Evolutionary conservation across 345 rosid species (phyloP).

Genomic region (Chamaenerion angustifolium): DNA sequence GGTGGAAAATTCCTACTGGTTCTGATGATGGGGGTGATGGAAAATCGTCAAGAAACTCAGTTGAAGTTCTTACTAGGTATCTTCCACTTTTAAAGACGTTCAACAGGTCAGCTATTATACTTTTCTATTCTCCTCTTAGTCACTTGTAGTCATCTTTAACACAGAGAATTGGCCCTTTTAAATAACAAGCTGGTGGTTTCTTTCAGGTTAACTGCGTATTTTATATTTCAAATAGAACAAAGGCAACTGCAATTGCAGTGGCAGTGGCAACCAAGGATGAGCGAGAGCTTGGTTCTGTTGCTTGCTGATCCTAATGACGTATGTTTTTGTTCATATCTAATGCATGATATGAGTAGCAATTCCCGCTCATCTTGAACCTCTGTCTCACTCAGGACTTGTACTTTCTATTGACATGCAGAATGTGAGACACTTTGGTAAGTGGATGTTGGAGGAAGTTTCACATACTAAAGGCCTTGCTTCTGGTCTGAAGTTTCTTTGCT

Average conservation of each 20-base stretch:
- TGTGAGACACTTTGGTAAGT: conserved; percentile 75
- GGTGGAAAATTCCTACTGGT: conserved; percentile 88
- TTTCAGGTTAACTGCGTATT: conserved; percentile 66
- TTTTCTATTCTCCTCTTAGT: not conserved
- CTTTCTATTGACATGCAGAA: conserved; percentile 33
- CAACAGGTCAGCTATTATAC: conserved; percentile 41
- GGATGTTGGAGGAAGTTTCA: conserved; percentile 80
- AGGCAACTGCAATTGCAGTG: conserved; percentile 61
- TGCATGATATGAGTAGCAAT: not conserved
- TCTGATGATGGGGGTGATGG: conserved; percentile 84
- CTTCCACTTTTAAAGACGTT: conserved; percentile 55
- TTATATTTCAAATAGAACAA: conserved; percentile 51
- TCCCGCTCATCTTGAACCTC: not conserved
- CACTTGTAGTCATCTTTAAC: not conserved
- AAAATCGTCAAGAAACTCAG: conserved; percentile 66
- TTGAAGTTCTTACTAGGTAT: conserved; percentile 57
- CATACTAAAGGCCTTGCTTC: conserved; percentile 61
- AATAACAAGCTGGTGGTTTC: conserved; percentile 2
- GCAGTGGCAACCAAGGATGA: conserved; percentile 91
- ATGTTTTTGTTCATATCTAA: conserved; percentile 9
- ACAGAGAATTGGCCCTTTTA: not conserved
- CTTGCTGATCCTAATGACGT: conserved; percentile 94
- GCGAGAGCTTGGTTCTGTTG: conserved; percentile 64
- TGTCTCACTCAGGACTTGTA: not conserved
- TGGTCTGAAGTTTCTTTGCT: conserved; percentile 85